A percentile compares a stretch with the other conserved stretches of the same genome.
phyloP scores from a whole-genome alignment of 768 basidiomycete species.

The Calvatia gigantea region DNA sequence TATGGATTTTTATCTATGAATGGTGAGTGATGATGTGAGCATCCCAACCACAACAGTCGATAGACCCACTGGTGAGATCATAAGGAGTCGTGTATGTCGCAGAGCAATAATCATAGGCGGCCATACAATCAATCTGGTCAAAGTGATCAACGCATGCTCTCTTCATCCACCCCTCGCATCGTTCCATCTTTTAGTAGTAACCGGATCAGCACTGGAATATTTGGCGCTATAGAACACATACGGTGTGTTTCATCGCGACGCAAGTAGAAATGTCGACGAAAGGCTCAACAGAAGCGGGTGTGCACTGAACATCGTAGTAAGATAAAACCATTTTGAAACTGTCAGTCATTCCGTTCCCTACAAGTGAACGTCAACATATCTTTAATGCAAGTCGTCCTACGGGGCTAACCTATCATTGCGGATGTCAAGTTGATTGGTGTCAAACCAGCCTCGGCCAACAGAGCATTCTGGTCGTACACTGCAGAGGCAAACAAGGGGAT shows the following conservation, averaged over 20 bases:
- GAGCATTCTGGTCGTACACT: conserved; percentile 68
- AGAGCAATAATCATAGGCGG: conserved; percentile 62
- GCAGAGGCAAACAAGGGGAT: conserved; percentile 73
- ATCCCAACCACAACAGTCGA: no score
- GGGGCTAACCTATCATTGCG: conserved; percentile 58
- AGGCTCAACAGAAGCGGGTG: conserved; percentile 44
- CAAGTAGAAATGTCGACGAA: conserved; percentile 45
- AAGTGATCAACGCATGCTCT: conserved; percentile 57
- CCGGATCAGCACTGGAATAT: neutral
- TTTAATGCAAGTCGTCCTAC: neutral
- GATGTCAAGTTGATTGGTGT: conserved; percentile 61
- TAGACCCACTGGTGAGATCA: conserved; percentile 35
- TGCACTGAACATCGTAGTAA: conserved; percentile 53
- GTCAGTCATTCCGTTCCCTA: conserved; percentile 66
- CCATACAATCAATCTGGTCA: conserved; percentile 62
- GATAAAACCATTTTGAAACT: conserved; percentile 39
- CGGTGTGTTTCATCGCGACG: conserved; percentile 57
- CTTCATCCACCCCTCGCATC: conserved; percentile 57
- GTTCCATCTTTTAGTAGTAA: conserved; percentile 60
- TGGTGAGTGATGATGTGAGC: neutral
- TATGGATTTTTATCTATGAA: conserved; percentile 52
- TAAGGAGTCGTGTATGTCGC: conserved; percentile 40
- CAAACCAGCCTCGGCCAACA: conserved; percentile 50
- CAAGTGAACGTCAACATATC: neutral
- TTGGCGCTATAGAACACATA: conserved; percentile 23